These are phyloP conservation scores for Alternaria gansuensis DNA, from an alignment of 2,329 filamentous ascomycete genomes.

Conservation along the genomic window DNA sequence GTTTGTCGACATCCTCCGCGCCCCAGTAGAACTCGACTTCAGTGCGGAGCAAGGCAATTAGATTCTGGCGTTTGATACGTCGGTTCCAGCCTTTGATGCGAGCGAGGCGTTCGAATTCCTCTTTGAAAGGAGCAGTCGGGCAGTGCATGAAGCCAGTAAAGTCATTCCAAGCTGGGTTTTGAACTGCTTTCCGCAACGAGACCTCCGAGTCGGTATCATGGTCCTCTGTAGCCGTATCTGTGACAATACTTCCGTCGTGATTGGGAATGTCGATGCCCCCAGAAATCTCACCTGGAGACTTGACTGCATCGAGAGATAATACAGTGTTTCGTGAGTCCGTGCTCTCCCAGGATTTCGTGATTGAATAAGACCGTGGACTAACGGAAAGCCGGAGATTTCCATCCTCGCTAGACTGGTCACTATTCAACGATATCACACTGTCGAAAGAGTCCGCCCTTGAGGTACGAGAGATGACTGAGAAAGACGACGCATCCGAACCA, in stretches of 20 bases:
- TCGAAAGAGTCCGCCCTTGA: constrained; percentile 28
- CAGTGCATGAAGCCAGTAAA: constrained; percentile 29
- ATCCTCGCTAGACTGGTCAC: background rate
- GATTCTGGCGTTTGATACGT: constrained; percentile 3
- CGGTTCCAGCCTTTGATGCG: constrained; percentile 21
- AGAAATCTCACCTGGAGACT: background rate
- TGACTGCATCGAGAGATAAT: background rate
- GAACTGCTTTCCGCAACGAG: background rate
- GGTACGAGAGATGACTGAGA: constrained; percentile 26
- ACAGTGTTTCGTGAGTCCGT: background rate
- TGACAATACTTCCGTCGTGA: background rate
- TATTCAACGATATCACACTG: constrained; percentile 17
- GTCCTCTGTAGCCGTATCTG: background rate
- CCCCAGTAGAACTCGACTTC: constrained; percentile 37
- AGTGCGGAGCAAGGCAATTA: constrained; percentile 27
- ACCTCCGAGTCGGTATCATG: background rate
- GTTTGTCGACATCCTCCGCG: constrained; percentile 15
- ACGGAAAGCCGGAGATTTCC: constrained; percentile 9
- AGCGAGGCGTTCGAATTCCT: constrained; percentile 33
- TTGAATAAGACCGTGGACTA: background rate
- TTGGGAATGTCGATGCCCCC: background rate
- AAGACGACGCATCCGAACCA: constrained; percentile 28
- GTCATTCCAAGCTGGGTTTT: constrained; percentile 31
- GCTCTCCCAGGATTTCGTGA: background rate
- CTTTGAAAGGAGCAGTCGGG: constrained; percentile 28